Conservation (phyloP, 2,329 filamentous ascomycete genomes). For the Penicillium sp. region DNA sequence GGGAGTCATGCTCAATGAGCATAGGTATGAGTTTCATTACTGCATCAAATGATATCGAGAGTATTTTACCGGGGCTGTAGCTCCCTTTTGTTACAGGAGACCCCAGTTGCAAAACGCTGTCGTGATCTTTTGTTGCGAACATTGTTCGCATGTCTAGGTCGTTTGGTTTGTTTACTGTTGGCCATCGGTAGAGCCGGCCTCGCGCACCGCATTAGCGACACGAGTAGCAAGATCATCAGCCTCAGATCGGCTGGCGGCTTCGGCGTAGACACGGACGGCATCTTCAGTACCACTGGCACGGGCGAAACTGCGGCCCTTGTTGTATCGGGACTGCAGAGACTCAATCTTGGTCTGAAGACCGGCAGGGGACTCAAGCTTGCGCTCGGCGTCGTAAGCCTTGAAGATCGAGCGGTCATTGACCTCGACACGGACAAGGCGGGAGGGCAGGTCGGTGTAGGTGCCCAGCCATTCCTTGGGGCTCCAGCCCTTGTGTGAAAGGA, state of each 20-base stretch:
- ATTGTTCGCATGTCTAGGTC: not conserved
- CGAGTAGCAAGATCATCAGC: slow-evolving; percentile 87
- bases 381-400: slow-evolving; percentile 88
- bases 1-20: not conserved
- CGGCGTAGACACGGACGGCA: slow-evolving; percentile 91
- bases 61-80: slow-evolving; percentile 20
- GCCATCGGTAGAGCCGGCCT: slow-evolving; percentile 42
- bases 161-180: slow-evolving; percentile 1
- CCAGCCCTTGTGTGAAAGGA: slow-evolving; percentile 94
- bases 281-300: slow-evolving; percentile 95
- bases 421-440: slow-evolving; percentile 89
- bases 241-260: slow-evolving; percentile 84
- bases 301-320: slow-evolving; percentile 84
- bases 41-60: slow-evolving; percentile 26
- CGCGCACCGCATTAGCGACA: slow-evolving; percentile 73
- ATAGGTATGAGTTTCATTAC: slow-evolving; percentile 20
- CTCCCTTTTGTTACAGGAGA: not conserved
- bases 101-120: slow-evolving; percentile 7
- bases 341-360: slow-evolving; percentile 87
- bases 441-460: slow-evolving; percentile 92
- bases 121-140: slow-evolving; percentile 12
- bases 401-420: slow-evolving; percentile 87
- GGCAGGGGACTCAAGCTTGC: slow-evolving; percentile 74
- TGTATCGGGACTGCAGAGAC: slow-evolving; percentile 83
- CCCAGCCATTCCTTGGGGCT: slow-evolving; percentile 84